Percentiles rank a stretch among this genome's conserved stretches.
Evolutionary conservation across 2,329 filamentous ascomycete genomes (phyloP).

Genomic region (Fusarium fujikuroi): DNA sequence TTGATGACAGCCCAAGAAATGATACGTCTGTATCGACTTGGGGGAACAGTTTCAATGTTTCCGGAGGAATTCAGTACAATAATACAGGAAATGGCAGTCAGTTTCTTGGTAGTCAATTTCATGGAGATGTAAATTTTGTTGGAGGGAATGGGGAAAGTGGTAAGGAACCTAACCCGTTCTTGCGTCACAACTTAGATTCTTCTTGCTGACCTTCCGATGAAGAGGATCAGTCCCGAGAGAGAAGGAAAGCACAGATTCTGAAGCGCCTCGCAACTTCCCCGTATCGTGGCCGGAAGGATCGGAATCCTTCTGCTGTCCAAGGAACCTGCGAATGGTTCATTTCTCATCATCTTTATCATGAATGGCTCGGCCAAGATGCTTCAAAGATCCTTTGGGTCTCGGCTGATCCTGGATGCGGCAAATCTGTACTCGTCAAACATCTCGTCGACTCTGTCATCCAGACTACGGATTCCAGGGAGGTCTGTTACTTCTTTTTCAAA

Average conservation of each 20-base stretch:
- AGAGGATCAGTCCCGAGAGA: neutral
- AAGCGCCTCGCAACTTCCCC: neutral
- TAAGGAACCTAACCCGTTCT: neutral
- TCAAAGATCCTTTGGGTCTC: neutral
- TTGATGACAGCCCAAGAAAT: neutral
- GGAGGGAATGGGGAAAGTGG: accelerated
- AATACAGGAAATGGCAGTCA: neutral
- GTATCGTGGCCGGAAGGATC: neutral
- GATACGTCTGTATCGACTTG: neutral
- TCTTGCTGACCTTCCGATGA: neutral
- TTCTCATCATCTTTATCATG: neutral
- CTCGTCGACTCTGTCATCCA: neutral
- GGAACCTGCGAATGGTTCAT: neutral
- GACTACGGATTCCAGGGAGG: neutral
- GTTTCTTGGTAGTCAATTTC: neutral
- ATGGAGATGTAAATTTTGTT: neutral
- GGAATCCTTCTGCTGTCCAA: neutral
- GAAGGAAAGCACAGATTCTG: neutral
- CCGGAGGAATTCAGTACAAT: neutral
- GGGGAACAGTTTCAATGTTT: neutral
- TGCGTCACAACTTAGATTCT: accelerated
- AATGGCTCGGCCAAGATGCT: neutral
- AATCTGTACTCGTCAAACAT: neutral
- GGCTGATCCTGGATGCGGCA: neutral
- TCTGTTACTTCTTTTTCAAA: neutral